Evolutionary conservation across 116 monocot species (phyloP), one percentile per base, ranked within the genome.

Genomic region (Papilionanthe hybrid): DNA sequence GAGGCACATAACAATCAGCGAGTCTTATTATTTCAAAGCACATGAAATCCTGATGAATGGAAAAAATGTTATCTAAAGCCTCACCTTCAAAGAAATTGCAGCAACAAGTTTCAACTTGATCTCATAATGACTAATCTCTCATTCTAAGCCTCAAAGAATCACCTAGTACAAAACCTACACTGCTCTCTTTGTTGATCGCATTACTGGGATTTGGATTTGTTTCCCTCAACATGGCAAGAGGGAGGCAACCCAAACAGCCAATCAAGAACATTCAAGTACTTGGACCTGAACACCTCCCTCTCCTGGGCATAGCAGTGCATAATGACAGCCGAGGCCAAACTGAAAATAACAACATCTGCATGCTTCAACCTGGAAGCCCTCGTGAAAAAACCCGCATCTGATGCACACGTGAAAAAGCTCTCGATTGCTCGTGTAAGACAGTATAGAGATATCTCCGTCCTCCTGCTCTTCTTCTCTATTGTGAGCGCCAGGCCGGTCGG

Each of bases 301-400:
- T 96, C 96, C 43, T 81, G 90, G 27, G 94, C 90, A 80, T 96
- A 96, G 72, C 96, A 96, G 27, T 96, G 96, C 96, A 96, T 94
- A 74, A 96, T 96, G 79, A 94, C 84, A 41, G 94, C 76, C 0
- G 96, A 91, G 9, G 96, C 87, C 22, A 92, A 29, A 74, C 94
- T 96, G 53, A 94, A 96, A 25, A 96, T 85, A 0, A 85, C 81
- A 9, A 94, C 96, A 80, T 96, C 94, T 7, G 89, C 86, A 47
- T 94, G 84, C 73, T 88, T 92, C 42, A 96, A 47, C 76, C 81
- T 86, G 29, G 68, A 68, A 68, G 68, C 68, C 30, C 30, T 27
- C 11, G 68, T n/a, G 12, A 68, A 10, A 68, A 68, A 68, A 4
- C 68, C 68, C 2, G 68, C 68, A 9, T 68, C 68, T 9, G 68